These are phyloP conservation scores for Aspergillus calidoustus DNA, from an alignment of 2,329 filamentous ascomycete genomes.

Conservation along the genomic window DNA sequence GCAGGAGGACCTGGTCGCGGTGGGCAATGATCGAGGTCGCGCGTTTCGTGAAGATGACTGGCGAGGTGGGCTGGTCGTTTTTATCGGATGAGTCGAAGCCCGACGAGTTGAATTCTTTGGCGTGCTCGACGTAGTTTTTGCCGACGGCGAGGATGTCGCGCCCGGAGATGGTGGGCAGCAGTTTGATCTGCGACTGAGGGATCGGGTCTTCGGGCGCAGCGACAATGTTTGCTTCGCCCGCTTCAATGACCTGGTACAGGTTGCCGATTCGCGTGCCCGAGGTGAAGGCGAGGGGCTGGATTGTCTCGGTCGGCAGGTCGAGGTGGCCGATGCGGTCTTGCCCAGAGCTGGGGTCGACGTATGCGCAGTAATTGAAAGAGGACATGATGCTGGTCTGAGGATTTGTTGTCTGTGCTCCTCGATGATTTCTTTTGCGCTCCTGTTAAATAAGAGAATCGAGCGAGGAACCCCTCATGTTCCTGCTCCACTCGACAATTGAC, in stretches of 20 bases:
- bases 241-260: slow-evolving; percentile 59
- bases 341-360: slow-evolving; percentile 4
- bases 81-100: slow-evolving; percentile 63
- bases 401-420: neutral
- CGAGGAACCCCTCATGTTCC: neutral
- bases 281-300: slow-evolving; percentile 1
- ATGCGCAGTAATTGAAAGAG: slow-evolving; percentile 13
- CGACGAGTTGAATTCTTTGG: slow-evolving; percentile 60
- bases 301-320: neutral
- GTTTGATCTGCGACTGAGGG: slow-evolving; percentile 41
- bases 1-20: slow-evolving; percentile 53
- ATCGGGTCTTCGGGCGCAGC: slow-evolving; percentile 32
- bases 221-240: slow-evolving; percentile 47
- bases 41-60: slow-evolving; percentile 62
- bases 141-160: slow-evolving; percentile 61
- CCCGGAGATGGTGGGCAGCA: slow-evolving; percentile 54
- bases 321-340: slow-evolving; percentile 10
- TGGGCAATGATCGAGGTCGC: slow-evolving; percentile 58
- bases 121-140: slow-evolving; percentile 63
- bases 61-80: slow-evolving; percentile 56
- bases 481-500: neutral
- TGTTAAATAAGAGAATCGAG: neutral
- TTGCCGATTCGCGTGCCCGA: slow-evolving; percentile 37
- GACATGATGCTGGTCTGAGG: neutral
- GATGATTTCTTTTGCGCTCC: neutral